Percentiles rank a stretch among this genome's conserved stretches.
phyloP scores from a whole-genome alignment of 306 rosid genomes.

The Argentina anserina region DNA sequence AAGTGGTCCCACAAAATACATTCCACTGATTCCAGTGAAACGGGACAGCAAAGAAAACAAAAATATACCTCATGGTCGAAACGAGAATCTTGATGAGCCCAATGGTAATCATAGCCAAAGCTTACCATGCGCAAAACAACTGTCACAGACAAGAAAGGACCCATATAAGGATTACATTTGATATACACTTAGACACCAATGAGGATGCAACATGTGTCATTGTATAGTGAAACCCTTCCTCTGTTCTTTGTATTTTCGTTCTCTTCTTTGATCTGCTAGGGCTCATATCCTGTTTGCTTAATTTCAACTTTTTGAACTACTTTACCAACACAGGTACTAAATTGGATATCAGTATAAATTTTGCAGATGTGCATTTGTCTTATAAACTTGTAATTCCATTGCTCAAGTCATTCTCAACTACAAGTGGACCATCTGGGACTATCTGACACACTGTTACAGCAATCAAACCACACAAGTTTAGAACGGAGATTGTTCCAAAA shows the following conservation, averaged over 20 bases:
- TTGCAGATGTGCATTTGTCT: neutral
- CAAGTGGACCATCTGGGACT: neutral
- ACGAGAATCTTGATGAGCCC: constrained; percentile 62
- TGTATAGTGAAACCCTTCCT: neutral
- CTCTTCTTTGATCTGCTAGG: neutral
- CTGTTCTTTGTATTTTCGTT: neutral
- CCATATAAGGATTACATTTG: constrained; percentile 1
- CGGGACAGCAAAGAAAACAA: neutral
- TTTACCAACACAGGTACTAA: neutral
- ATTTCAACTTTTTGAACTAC: neutral
- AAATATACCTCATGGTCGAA: constrained; percentile 64
- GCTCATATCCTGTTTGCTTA: neutral
- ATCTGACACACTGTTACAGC: neutral
- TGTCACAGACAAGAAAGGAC: constrained; percentile 40
- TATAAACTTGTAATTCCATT: neutral
- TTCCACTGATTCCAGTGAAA: neutral
- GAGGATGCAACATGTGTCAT: neutral
- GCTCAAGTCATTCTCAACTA: neutral
- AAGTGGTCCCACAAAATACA: neutral
- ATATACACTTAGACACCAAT: neutral
- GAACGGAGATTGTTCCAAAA: neutral
- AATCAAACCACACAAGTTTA: neutral
- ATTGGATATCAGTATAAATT: neutral
- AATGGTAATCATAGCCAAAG: constrained; percentile 85
- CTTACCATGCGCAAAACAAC: constrained; percentile 97